Conservation (phyloP, 2,329 filamentous ascomycete species). For the Pseudogymnoascus sp. region DNA sequence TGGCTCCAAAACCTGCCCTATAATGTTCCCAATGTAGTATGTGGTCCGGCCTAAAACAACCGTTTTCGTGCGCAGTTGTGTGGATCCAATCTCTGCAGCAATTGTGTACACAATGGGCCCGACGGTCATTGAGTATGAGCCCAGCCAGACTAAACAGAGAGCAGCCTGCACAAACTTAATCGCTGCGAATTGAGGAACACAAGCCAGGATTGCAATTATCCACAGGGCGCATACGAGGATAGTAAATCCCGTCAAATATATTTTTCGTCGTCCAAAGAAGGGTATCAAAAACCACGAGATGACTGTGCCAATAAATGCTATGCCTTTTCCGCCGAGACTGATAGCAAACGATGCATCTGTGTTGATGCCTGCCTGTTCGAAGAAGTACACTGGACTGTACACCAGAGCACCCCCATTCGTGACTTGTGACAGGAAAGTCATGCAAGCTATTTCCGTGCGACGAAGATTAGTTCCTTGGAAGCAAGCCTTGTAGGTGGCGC, state of each 20-base stretch:
- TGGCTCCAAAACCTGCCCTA: constrained; percentile 25
- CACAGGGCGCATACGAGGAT: constrained; percentile 37
- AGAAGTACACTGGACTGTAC: constrained; percentile 53
- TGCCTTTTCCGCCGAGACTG: constrained; percentile 37
- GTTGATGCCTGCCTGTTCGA: constrained; percentile 44
- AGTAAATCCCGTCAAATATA: constrained; percentile 37
- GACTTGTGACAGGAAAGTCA: constrained; percentile 54
- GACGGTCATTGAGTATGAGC: constrained; percentile 30
- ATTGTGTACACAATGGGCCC: constrained; percentile 33
- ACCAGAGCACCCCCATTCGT: constrained; percentile 53
- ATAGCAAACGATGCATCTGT: constrained; percentile 42
- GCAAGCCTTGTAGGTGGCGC: constrained; percentile 39
- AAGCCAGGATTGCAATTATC: constrained; percentile 37
- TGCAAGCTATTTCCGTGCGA: constrained; percentile 44
- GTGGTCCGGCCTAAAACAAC: constrained; percentile 32
- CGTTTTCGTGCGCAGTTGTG: constrained; percentile 31
- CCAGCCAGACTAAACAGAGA: constrained; percentile 20
- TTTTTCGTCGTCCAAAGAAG: constrained; percentile 39
- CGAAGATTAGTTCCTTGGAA: constrained; percentile 38
- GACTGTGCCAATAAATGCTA: constrained; percentile 42
- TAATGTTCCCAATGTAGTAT: constrained; percentile 26
- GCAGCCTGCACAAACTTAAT: constrained; percentile 25
- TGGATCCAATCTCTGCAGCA: constrained; percentile 31
- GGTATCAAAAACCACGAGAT: constrained; percentile 39
- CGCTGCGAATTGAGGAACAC: constrained; percentile 34